phyloP scores from a whole-genome alignment of 2,329 filamentous ascomycete species.

The Diplodia intermedia region DNA sequence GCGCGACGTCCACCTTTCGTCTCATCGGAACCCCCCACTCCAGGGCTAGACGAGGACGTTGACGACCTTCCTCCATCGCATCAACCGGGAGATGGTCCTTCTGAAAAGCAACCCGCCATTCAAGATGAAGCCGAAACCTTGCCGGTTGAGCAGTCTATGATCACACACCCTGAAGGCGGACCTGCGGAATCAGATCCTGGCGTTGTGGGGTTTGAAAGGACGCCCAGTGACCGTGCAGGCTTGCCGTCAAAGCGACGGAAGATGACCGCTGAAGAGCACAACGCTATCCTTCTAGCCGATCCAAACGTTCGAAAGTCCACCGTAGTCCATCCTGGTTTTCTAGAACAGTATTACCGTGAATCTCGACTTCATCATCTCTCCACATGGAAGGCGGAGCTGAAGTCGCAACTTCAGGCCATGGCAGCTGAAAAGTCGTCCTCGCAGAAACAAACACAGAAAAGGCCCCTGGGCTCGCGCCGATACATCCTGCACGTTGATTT shows the following conservation, averaged over 20 bases:
- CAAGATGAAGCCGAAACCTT: slow-evolving; percentile 33
- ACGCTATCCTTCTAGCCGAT: slow-evolving; percentile 81
- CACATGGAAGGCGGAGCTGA: slow-evolving; percentile 94
- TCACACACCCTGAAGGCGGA: slow-evolving; percentile 44
- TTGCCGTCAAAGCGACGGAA: slow-evolving; percentile 46
- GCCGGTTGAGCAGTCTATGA: slow-evolving; percentile 26
- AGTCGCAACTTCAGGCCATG: slow-evolving; percentile 82
- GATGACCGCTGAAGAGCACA: slow-evolving; percentile 91
- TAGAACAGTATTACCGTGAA: slow-evolving; percentile 94
- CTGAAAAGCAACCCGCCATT: neutral
- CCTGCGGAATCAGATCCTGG: slow-evolving; percentile 33
- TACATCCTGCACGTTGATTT: slow-evolving; percentile 98
- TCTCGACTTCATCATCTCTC: slow-evolving; percentile 94
- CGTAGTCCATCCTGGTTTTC: slow-evolving; percentile 88
- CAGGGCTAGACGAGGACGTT: slow-evolving; percentile 39
- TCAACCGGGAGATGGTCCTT: slow-evolving; percentile 41
- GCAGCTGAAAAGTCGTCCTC: slow-evolving; percentile 71
- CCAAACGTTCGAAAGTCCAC: slow-evolving; percentile 87
- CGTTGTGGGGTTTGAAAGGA: slow-evolving; percentile 4
- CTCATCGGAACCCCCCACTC: slow-evolving; percentile 39
- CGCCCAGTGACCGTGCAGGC: slow-evolving; percentile 9
- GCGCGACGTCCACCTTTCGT: slow-evolving; percentile 40
- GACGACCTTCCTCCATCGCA: slow-evolving; percentile 44
- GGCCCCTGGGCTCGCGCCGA: slow-evolving; percentile 68
- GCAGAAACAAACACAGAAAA: slow-evolving; percentile 60